Evolutionary conservation across 805 yeast genomes (phyloP).

Genomic region (Myxozyma monticola): DNA sequence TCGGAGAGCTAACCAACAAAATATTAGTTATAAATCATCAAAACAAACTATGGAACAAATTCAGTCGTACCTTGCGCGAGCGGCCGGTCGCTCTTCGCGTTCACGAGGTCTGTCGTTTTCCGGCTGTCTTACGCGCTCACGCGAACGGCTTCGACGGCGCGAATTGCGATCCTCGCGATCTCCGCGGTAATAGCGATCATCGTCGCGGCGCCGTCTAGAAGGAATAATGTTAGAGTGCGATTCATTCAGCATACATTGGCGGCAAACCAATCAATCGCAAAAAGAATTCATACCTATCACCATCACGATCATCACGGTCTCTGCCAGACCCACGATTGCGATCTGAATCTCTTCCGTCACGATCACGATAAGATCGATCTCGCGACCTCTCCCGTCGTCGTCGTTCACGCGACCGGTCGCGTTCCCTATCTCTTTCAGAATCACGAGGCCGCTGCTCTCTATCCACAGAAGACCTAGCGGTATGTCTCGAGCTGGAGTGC

Average conservation of each 20-base stretch:
- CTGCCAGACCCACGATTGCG: constrained; percentile 5
- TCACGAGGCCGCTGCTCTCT: constrained; percentile 12
- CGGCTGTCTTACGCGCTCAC: constrained; percentile 1
- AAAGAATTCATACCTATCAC: constrained; percentile 17
- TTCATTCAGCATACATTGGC: no score
- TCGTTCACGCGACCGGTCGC: constrained; percentile 19
- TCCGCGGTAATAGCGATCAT: constrained; percentile 3
- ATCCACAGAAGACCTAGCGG: constrained; percentile 11
- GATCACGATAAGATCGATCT: constrained; percentile 2
- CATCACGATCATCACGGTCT: constrained; percentile 18
- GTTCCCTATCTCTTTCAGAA: constrained; percentile 3
- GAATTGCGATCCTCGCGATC: constrained; percentile 3
- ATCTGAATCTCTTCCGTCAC: neutral
- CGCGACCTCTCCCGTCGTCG: constrained; percentile 18
- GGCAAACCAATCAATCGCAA: no score
- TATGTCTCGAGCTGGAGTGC: constrained; percentile 10
- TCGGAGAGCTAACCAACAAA: constrained; percentile 27
- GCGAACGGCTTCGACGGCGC: no score
- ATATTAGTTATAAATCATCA: neutral
- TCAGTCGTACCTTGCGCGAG: neutral
- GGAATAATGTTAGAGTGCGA: no score
- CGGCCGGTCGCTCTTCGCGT: constrained; percentile 1
- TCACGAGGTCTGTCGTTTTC: constrained; percentile 3
- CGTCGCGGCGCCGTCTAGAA: neutral
- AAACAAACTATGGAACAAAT: no score